Evolutionary conservation across 805 yeast genomes (phyloP), one percentile per base, ranked within the genome.

Genomic region (Candida dajiaensis): DNA sequence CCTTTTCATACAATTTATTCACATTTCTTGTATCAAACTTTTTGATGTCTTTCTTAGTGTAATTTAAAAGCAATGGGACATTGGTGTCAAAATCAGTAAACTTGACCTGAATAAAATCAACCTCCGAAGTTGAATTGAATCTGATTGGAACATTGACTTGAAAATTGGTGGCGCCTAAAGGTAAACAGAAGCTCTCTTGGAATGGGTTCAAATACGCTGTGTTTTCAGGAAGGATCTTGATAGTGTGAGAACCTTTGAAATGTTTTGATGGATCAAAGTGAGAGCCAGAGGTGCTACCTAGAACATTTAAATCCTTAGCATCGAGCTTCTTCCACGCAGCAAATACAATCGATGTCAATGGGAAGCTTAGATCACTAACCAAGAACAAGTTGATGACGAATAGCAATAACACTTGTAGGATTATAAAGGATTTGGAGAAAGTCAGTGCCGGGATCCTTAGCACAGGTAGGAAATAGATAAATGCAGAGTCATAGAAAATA

Each of bases 181-280:
- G 76, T 39, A 85, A 53, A 67, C 99, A 94, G 50, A 75, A 76
- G 5, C 78, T 71, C 25, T 77, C 80, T 42, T 73, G 77, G 55
- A 80, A 77, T 3, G 97, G 97, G 52, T 90, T 89, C 55, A 94
- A 67, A 57, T 74, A 71, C 5, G 95, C 96, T 0, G 95, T 83
- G 39, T 95, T 85, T 65, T 92, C 97, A 0, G 99, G 98, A 31
- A 94, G 69, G 50, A 86, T 85, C 58, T 90, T 85, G 50, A 94
- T 83, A 1, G 90, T 85, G 58, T 87, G 86, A 38, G 80, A 81
- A 39, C 99, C 99, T 57, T 79, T 84, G 62, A 90, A 85, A 63
- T 89, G 95, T 40, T 50, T 52, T 22, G 56, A 46, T 1, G 42
- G 55, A 45, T 42, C 69, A 53, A 16, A 63, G 50, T 50, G 67